Conservation (phyloP, 352 stramenopile genomes). For the Poterioochromonas sp. region DNA sequence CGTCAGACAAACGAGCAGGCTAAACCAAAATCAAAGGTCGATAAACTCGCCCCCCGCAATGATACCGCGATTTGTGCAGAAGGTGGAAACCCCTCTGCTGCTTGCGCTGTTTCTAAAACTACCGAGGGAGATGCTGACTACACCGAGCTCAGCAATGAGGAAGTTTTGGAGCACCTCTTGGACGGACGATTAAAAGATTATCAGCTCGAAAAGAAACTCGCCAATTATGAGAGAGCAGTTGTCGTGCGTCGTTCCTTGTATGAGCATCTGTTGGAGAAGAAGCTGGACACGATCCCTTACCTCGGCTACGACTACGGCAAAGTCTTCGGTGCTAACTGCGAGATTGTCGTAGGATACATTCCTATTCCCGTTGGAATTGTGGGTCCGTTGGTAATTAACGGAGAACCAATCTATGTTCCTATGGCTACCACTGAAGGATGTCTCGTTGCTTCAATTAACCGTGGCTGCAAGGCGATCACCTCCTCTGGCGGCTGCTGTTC, state of each 20-base stretch:
- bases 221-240: constrained; percentile 62
- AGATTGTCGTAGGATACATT: constrained; percentile 78
- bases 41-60: not conserved
- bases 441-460: constrained; percentile 72
- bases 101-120: not conserved
- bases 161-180: constrained; percentile 13
- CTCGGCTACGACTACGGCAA: constrained; percentile 60
- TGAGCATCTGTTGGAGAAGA: constrained; percentile 33
- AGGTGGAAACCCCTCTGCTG: not conserved
- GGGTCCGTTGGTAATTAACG: constrained; percentile 70
- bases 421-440: constrained; percentile 82
- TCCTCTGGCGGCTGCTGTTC: constrained; percentile 55
- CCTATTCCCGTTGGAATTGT: constrained; percentile 72
- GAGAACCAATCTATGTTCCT: constrained; percentile 65
- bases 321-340: constrained; percentile 74
- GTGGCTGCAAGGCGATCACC: constrained; percentile 71
- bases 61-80: constrained; percentile 21
- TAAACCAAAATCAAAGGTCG: not conserved
- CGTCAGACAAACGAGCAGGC: not conserved
- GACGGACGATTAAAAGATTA: constrained; percentile 64
- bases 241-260: constrained; percentile 57
- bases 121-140: constrained; percentile 11
- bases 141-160: constrained; percentile 29
- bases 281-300: constrained; percentile 32
- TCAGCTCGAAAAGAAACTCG: constrained; percentile 69